Conservation (phyloP, 2,329 filamentous ascomycete species). For the Hypoxylon sp. region DNA sequence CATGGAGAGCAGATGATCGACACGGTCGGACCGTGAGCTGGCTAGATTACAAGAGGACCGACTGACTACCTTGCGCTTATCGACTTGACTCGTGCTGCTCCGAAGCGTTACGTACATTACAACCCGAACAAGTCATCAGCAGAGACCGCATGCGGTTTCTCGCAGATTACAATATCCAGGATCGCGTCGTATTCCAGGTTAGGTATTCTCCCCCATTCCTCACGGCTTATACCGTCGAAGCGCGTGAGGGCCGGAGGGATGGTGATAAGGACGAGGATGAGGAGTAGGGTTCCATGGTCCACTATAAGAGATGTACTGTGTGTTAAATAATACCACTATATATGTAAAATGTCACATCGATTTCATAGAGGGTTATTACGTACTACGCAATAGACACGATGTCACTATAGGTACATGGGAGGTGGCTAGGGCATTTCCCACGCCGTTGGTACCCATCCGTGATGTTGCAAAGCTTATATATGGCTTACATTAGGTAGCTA, state of each 20-base stretch:
- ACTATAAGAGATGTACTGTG: conserved; percentile 9
- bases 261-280: conserved; percentile 1
- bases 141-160: conserved; percentile 9
- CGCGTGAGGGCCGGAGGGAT: background rate
- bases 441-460: conserved; percentile 29
- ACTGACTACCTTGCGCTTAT: conserved; percentile 5
- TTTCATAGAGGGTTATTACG: conserved; percentile 19
- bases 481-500: too few relatives aligned
- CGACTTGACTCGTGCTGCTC: conserved; percentile 29
- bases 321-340: conserved; percentile 5
- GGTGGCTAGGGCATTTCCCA: conserved; percentile 24
- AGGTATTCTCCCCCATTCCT: background rate
- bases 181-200: background rate
- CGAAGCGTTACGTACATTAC: conserved; percentile 29
- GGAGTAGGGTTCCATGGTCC: conserved; percentile 14
- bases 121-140: conserved; percentile 2
- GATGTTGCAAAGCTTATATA: conserved; percentile 30
- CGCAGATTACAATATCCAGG: conserved; percentile 8
- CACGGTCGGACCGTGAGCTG: conserved; percentile 26
- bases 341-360: conserved; percentile 6
- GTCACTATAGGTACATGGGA: conserved; percentile 11
- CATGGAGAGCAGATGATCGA: conserved; percentile 36
- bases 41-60: conserved; percentile 28
- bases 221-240: conserved; percentile 3
- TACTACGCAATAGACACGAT: conserved; percentile 26